phyloP scores from a whole-genome alignment of 805 yeast species.

The Candida tibetensis region DNA sequence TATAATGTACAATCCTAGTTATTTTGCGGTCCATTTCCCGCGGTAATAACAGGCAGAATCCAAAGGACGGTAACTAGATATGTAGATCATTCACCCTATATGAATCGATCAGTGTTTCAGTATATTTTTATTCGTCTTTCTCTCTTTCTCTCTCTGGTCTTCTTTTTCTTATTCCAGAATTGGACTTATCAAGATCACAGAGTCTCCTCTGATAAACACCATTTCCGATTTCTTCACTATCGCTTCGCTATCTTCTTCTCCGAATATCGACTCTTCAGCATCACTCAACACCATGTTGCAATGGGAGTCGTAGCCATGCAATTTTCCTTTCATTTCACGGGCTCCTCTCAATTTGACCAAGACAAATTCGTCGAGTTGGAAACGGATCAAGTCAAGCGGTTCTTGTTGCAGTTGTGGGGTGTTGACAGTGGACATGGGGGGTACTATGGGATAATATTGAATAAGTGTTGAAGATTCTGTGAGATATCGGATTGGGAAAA shows the following conservation, averaged over 20 bases:
- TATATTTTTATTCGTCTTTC: too few species aligned
- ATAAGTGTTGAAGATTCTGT: background rate
- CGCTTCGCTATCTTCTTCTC: conserved; percentile 42
- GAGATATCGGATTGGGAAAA: background rate
- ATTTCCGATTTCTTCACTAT: conserved; percentile 68
- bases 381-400: conserved; percentile 87
- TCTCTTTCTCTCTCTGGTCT: too few species aligned
- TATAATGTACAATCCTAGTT: too few species aligned
- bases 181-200: conserved; percentile 78
- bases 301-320: conserved; percentile 95
- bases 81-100: too few species aligned
- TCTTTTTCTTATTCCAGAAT: conserved; percentile 21
- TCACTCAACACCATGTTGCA: conserved; percentile 95
- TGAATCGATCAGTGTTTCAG: too few species aligned
- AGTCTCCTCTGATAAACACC: conserved; percentile 97
- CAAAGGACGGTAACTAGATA: too few species aligned
- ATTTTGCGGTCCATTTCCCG: too few species aligned
- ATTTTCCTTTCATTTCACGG: conserved; percentile 83
- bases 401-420: conserved; percentile 42
- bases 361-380: conserved; percentile 82
- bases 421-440: conserved; percentile 33
- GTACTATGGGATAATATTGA: background rate
- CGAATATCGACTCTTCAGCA: conserved; percentile 79
- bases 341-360: conserved; percentile 91
- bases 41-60: too few species aligned